These are phyloP conservation scores for Papiliotrema nemorosa DNA, from an alignment of 1,284 basidiomycete species.

Conservation along the genomic window DNA sequence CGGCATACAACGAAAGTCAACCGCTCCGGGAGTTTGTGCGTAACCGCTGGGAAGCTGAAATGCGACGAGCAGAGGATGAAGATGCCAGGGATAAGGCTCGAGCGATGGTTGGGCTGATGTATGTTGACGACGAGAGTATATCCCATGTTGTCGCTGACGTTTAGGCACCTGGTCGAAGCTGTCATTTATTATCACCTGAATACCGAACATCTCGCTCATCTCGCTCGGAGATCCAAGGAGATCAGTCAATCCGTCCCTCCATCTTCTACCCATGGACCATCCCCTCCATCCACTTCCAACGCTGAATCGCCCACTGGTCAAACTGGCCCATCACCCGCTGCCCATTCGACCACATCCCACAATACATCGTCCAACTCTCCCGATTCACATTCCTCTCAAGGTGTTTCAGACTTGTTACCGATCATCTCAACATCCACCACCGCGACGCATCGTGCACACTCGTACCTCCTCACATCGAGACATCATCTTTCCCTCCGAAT, in stretches of 20 bases:
- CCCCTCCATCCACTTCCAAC: constrained; percentile 9
- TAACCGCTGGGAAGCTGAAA: constrained; percentile 31
- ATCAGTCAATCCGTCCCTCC: constrained; percentile 14
- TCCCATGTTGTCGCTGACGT: constrained; percentile 4
- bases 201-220: constrained; percentile 26
- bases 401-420: constrained; percentile 29
- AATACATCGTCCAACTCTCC: constrained; percentile 11
- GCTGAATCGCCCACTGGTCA: neutral
- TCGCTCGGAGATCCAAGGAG: constrained; percentile 27
- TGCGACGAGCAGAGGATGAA: constrained; percentile 17
- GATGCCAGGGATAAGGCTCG: constrained; percentile 23
- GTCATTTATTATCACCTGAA: constrained; percentile 36
- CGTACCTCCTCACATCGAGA: constrained; percentile 31
- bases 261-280: constrained; percentile 3
- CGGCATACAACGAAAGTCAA: constrained; percentile 29
- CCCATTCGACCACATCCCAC: constrained; percentile 5
- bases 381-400: constrained; percentile 10
- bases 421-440: constrained; percentile 26
- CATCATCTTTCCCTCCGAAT: constrained; percentile 30
- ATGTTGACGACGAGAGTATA: constrained; percentile 13
- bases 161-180: constrained; percentile 45
- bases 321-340: constrained; percentile 3
- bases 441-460: constrained; percentile 17
- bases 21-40: constrained; percentile 32
- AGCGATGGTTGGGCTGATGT: constrained; percentile 47